phyloP scores from a whole-genome alignment of 2,329 filamentous ascomycete species.

The Ceratocystis harringtonii region DNA sequence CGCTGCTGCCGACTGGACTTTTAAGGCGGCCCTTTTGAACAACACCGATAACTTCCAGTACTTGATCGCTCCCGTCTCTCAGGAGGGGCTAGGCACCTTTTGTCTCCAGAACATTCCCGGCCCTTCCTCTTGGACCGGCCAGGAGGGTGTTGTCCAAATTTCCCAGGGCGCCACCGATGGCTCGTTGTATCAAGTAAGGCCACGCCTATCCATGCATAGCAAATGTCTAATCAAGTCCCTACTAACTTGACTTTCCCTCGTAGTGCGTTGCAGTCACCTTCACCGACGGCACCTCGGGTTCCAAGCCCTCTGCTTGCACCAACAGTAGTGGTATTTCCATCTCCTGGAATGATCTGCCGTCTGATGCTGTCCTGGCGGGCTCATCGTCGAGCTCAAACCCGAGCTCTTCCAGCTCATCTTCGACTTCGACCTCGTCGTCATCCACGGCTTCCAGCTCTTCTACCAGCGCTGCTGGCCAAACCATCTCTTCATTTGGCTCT shows the following conservation, averaged over 20 bases:
- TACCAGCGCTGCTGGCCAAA: constrained; percentile 12
- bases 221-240: background rate
- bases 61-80: constrained; percentile 21
- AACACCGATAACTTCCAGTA: constrained; percentile 16
- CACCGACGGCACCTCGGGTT: constrained; percentile 5
- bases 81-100: constrained; percentile 39
- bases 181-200: constrained; percentile 38
- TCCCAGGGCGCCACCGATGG: constrained; percentile 40
- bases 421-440: constrained; percentile 4
- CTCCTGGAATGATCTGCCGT: constrained; percentile 5
- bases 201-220: background rate
- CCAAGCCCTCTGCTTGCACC: constrained; percentile 11
- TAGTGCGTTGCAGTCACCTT: constrained; percentile 17
- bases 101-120: constrained; percentile 37
- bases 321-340: constrained; percentile 11
- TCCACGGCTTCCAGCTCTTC: constrained; percentile 9
- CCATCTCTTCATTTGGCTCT: constrained; percentile 10
- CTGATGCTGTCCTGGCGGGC: constrained; percentile 13
- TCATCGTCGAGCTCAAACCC: constrained; percentile 9
- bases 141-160: constrained; percentile 40
- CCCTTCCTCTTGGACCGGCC: constrained; percentile 36
- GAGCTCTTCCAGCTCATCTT: background rate
- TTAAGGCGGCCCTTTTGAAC: constrained; percentile 14
- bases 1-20: constrained; percentile 11
- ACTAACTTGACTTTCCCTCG: background rate